Percentiles rank a stretch among this genome's conserved stretches.
These are phyloP conservation scores for Dactylellina sp. DNA, from an alignment of 2,329 filamentous ascomycete genomes.

Conservation along the genomic window DNA sequence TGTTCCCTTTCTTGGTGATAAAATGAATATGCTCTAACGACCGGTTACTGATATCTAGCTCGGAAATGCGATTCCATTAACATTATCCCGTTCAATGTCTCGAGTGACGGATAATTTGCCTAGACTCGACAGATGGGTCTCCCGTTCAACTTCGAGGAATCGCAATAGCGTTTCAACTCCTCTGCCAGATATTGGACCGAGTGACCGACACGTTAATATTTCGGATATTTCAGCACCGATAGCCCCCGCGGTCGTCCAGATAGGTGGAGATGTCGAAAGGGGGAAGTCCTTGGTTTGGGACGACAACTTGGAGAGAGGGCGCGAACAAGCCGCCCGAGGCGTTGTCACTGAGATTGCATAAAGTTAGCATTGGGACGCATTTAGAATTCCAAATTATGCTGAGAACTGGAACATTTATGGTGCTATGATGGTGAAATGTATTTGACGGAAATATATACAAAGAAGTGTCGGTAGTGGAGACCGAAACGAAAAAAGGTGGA, in stretches of 20 bases:
- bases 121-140: slow-evolving; percentile 28
- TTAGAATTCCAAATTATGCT: no score
- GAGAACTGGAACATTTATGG: no score
- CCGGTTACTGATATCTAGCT: slow-evolving; percentile 17
- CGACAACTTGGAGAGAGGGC: slow-evolving; percentile 43
- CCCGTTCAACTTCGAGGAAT: slow-evolving; percentile 28
- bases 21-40: slow-evolving; percentile 9
- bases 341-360: background rate
- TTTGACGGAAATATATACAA: slow-evolving; percentile 8
- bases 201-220: slow-evolving; percentile 13
- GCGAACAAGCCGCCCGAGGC: slow-evolving; percentile 6
- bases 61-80: slow-evolving; percentile 36
- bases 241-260: background rate
- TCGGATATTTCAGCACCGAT: slow-evolving; percentile 27
- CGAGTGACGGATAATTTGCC: slow-evolving; percentile 46
- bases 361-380: background rate
- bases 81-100: slow-evolving; percentile 49
- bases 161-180: slow-evolving; percentile 27
- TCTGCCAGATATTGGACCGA: slow-evolving; percentile 1
- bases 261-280: slow-evolving; percentile 13
- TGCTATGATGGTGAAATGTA: background rate
- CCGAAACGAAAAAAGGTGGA: background rate
- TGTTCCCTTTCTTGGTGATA: no score
- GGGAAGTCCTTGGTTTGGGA: slow-evolving; percentile 41
- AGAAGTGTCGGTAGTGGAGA: background rate